Conservation (phyloP, 192 early-diverging fungal species). For the Umbelopsis sp. region DNA sequence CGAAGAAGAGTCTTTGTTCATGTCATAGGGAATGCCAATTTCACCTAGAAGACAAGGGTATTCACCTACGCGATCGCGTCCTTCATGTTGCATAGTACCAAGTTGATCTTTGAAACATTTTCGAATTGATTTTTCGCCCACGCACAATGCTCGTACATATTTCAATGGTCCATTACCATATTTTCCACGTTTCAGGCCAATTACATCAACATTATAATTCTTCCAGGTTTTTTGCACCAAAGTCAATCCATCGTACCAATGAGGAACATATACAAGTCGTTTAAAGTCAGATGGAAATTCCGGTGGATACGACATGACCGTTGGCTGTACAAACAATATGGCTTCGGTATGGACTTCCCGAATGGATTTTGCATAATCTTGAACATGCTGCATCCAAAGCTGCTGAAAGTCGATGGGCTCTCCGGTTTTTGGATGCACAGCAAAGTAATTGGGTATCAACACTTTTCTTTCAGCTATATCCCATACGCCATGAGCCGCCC, state of each 20-base stretch:
- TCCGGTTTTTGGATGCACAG: slow-evolving; percentile 41
- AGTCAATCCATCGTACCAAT: slow-evolving; percentile 66
- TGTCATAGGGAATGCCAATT: slow-evolving; percentile 60
- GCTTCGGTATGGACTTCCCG: slow-evolving; percentile 50
- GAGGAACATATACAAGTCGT: slow-evolving; percentile 57
- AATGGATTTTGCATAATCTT: slow-evolving; percentile 40
- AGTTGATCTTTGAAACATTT: slow-evolving; percentile 55
- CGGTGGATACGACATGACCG: slow-evolving; percentile 55
- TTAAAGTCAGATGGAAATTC: slow-evolving; percentile 38
- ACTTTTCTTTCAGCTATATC: slow-evolving; percentile 29
- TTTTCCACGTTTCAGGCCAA: slow-evolving; percentile 59
- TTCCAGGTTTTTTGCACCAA: slow-evolving; percentile 62
- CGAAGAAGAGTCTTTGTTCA: slow-evolving; percentile 28
- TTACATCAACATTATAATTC: slow-evolving; percentile 57
- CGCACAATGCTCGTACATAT: slow-evolving; percentile 49
- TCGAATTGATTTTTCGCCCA: slow-evolving; percentile 57
- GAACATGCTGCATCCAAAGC: slow-evolving; percentile 48
- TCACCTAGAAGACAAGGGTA: slow-evolving; percentile 54
- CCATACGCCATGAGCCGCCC: slow-evolving; percentile 60
- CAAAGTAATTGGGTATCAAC: slow-evolving; percentile 49
- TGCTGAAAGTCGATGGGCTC: slow-evolving; percentile 35
- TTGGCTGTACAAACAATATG: slow-evolving; percentile 61
- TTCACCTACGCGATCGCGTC: slow-evolving; percentile 44
- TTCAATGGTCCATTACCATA: slow-evolving; percentile 44
- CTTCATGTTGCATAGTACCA: slow-evolving; percentile 48